A percentile compares a stretch with the other conserved stretches of the same genome.
Conservation (phyloP, 179 eudicot genomes). For the Patellifolia procumbens region DNA sequence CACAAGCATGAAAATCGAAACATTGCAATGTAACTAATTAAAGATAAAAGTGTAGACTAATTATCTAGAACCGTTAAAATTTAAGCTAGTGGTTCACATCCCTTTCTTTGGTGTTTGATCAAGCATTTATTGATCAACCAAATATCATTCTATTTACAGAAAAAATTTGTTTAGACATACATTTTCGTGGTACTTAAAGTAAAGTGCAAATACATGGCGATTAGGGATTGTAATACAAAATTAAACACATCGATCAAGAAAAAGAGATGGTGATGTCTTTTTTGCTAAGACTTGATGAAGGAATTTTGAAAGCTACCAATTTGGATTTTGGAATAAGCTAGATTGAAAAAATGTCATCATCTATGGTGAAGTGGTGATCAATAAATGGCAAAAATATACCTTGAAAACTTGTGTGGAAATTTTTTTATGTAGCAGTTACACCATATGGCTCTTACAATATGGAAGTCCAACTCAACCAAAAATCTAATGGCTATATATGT, state of each 20-base stretch:
- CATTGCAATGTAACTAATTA: too few species aligned
- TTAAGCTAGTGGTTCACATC: not conserved
- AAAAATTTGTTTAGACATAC: not conserved
- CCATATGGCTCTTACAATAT: too few species aligned
- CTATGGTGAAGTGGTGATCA: too few species aligned
- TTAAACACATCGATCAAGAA: not conserved
- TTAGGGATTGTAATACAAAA: slow-evolving; percentile 11
- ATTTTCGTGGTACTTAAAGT: slow-evolving; percentile 14
- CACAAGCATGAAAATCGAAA: too few species aligned
- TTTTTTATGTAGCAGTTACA: too few species aligned
- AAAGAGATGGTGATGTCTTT: not conserved
- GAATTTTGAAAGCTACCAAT: not conserved
- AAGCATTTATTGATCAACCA: not conserved
- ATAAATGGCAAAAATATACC: too few species aligned
- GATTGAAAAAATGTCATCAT: too few species aligned
- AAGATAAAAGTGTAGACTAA: not conserved
- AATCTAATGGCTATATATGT: too few species aligned
- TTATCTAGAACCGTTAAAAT: slow-evolving; percentile 14
- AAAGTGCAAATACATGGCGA: not conserved
- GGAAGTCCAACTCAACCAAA: too few species aligned
- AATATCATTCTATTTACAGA: not conserved
- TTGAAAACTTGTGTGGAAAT: too few species aligned
- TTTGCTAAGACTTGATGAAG: not conserved
- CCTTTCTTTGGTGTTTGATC: not conserved
- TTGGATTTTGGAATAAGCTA: too few species aligned